Evolutionary conservation across 768 basidiomycete genomes (phyloP), one percentile per base, ranked within the genome.

Genomic region (Lyophyllum decastes): DNA sequence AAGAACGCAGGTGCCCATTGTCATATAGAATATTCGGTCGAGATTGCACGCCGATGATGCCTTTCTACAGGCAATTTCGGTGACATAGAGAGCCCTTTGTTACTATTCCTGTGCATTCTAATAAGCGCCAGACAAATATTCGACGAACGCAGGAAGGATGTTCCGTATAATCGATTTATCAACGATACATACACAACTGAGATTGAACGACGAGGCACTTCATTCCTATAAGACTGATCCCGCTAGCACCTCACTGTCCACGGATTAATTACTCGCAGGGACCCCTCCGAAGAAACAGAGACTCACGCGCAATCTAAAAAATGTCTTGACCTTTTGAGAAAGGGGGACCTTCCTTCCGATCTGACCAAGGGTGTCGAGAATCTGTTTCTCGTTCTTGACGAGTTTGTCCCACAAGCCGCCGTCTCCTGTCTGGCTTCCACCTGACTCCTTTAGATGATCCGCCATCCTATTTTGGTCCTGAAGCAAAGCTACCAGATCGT

Each of bases 311-410:
- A 38, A 17, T 17, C 35, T 38, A 16, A 61, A 48, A 22, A 58
- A 61, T 16, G 57, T 45, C 45, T 51, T 55, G 38, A 61, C 19
- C 30, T 52, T 61, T 34, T 52, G 57, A 2, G 61, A 58, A 24
- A 61, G 47, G 11, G 61, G 52, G 21, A 61, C 45, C 44, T 61
- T 61, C 4, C 27, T 35, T 25, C 47, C 58, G 33, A 58, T 54
- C 16, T 61, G 57, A 16, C 49, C 48, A 33, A 61, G 53, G 16
- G 54, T 58, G 25, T 58, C 61, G 16, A 57, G 54, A n/a, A 62
- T 59, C 10, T 44, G 51, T 33, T 34, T 56, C 12, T 62, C 52
- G 43, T 56, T 62, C 22, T 62, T 54, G n/a, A 56, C 54, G 21
- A 58, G 61, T 25, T 62, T 53, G 17, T 54, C 55, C 45, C 40